Percentiles rank a stretch among this genome's conserved stretches.
Evolutionary conservation across 2,329 filamentous ascomycete genomes (phyloP).

Genomic region (Hypoxylon sp.): DNA sequence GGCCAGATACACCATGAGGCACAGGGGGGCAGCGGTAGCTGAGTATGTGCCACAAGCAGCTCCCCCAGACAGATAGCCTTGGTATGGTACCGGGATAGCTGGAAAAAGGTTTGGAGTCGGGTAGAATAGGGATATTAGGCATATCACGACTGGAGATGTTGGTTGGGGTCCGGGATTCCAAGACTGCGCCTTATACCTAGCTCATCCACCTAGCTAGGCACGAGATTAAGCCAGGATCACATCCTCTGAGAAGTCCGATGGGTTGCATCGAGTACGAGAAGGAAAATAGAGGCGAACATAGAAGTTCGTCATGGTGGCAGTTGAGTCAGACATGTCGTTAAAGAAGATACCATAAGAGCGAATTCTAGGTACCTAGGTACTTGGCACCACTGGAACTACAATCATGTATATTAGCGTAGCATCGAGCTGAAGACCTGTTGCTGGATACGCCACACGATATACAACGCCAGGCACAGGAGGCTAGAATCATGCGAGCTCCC

Average conservation of each 20-base stretch:
- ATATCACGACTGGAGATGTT: conserved; percentile 29
- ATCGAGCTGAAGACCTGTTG: conserved; percentile 25
- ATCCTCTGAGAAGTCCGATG: conserved; percentile 29
- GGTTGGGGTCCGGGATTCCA: conserved; percentile 37
- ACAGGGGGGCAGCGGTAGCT: conserved; percentile 20
- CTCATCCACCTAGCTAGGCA: conserved; percentile 37
- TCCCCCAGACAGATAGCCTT: conserved; percentile 24
- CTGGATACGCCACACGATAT: conserved; percentile 23
- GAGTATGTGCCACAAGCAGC: conserved; percentile 16
- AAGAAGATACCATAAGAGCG: conserved; percentile 11
- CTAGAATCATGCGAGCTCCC: conserved; percentile 26
- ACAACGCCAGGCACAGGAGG: conserved; percentile 19
- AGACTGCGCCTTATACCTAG: conserved; percentile 37
- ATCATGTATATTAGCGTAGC: conserved; percentile 28
- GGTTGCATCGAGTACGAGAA: conserved; percentile 30
- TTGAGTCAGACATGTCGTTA: conserved; percentile 14
- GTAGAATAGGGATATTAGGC: conserved; percentile 15
- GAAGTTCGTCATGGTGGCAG: conserved; percentile 15
- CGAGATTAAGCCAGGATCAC: conserved; percentile 28
- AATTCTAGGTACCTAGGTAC: conserved; percentile 11
- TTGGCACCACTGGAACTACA: conserved; percentile 20
- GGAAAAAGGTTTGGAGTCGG: conserved; percentile 15
- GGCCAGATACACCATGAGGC: conserved; percentile 12
- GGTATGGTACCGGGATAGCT: conserved; percentile 10
- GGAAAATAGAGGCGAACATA: conserved; percentile 18